Base-by-base conservation (phyloP, 2,329 filamentous ascomycete species). In the Penicillium sp. region DNA sequence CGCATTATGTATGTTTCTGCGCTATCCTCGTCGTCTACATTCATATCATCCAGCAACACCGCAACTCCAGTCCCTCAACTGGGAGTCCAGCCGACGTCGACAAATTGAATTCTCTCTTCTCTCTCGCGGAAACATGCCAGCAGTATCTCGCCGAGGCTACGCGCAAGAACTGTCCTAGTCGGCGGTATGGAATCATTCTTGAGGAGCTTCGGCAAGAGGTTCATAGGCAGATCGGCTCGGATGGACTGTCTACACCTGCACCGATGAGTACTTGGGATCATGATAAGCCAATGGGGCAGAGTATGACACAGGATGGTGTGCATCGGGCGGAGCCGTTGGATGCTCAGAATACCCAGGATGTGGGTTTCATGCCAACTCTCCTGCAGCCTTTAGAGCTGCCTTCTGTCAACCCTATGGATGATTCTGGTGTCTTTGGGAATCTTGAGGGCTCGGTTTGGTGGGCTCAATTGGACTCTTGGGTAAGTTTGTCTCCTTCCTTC, bases 171-270 rank as follows among this genome's bases (percentile, higher is more conserved):
- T 74, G 72, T 2, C 73, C 73, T 0, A 74, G 71, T 39, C 67
- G 71, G 6, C 66, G 72, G 31, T 76, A 76, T 36, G 71, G 70
- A 24, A 75, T 75, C 40, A 76, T 76, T 35, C 52, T 76, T 8
- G 71, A 74, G 38, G 73, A 75, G 44, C 51, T 75, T 18, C 60
- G 72, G 34, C 56, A 64, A 6, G 72, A 75, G 44, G 73, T 69
- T 2, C 67, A 68, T 51, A 55, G 61, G 8, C 65, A 68, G 40
- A 59, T 67, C 26, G 60, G 60, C 3, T 49, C 61, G 1, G 35
- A 51, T 35, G 47, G 44, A 13, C 38, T 44, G 7, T 16, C 28
- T n/a, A 32, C 18, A 10, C 14, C 13, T 14, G 37, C 20, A 16
- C 11, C 4, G 18, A 28, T 34, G 27, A 22, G 16, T 22, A 6